Evolutionary conservation across 2,329 filamentous ascomycete genomes (phyloP), one percentile per base, ranked within the genome.

Genomic region (Sarocladiaceae sp.): DNA sequence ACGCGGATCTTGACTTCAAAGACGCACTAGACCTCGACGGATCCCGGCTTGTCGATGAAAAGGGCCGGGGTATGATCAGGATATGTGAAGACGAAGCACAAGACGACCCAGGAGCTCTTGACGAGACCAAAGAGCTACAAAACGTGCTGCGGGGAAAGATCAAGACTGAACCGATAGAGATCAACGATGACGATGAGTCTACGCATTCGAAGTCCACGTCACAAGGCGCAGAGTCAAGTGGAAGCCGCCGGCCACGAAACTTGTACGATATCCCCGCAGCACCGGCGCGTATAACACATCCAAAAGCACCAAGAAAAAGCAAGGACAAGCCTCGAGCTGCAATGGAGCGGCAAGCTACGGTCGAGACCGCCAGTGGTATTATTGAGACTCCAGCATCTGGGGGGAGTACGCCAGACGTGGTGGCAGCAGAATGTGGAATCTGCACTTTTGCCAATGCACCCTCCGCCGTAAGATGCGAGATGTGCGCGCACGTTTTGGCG

Each of bases 401-500:
- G 31, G 19, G 33, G 33, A 26, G 24, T 24, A 42, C 15, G 3
- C 10, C 16, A 19, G 18, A n/a, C n/a, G 2, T 23, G 19, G 6
- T 19, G 31, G 23, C 11, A 27, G 19, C 24, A 39, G 37, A 42
- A 35, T 13, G 24, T 16, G 20, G 44, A 48, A 41, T 85, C 45
- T 94, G 88, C 61, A 88, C 85, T 0, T 76, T 84, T 42, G 64
- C 67, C 42, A 90, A 88, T 56, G 64, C 72, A 5, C 39, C 56
- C 1, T 54, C 57, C 7, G 66, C 76, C 6, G 61, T 79, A 2
- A 84, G 77, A 3, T 93, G 88, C 59, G 63, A 62, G 6, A 73
- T 82, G 44, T 93, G 88, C 59, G 74, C 80, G 19, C 79, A 91
- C 51, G 85, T 90, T 1, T 64, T 91, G 2, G 69, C 76, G 34